These are phyloP conservation scores for Prunus yedoensis DNA, from an alignment of 331 rosid species.

Conservation along the genomic window DNA sequence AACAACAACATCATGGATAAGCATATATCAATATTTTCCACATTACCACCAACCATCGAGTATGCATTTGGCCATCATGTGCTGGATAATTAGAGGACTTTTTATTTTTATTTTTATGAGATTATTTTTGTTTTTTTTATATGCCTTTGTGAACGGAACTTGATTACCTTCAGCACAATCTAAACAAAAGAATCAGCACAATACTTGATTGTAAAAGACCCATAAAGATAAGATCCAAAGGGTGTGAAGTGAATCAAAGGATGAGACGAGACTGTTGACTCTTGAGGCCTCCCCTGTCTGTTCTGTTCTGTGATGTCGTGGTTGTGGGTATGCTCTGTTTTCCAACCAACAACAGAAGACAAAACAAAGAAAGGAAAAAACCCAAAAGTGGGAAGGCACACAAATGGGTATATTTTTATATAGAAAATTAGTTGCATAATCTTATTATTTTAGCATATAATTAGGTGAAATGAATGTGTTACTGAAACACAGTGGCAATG, in stretches of 20 bases:
- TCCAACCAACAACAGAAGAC: constrained; percentile 21
- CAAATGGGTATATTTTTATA: no score
- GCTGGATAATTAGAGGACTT: no score
- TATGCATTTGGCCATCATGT: no score
- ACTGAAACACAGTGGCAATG: background rate
- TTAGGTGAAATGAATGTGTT: background rate
- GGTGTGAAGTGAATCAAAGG: background rate
- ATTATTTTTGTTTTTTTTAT: no score
- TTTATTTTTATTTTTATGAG: no score
- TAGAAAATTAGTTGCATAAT: background rate
- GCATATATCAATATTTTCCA: no score
- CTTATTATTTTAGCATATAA: background rate
- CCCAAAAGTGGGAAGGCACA: background rate
- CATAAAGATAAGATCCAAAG: background rate
- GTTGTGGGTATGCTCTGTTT: constrained; percentile 23
- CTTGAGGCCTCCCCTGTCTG: background rate
- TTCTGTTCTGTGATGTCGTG: background rate
- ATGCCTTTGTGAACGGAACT: no score
- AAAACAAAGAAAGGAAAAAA: constrained; percentile 5
- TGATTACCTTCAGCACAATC: background rate
- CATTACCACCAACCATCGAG: no score
- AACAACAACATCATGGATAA: no score
- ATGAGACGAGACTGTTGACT: background rate
- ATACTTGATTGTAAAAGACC: background rate
- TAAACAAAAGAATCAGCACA: background rate